phyloP scores from a whole-genome alignment of 116 monocot genomes.

The Dioscorea cayenensis region DNA sequence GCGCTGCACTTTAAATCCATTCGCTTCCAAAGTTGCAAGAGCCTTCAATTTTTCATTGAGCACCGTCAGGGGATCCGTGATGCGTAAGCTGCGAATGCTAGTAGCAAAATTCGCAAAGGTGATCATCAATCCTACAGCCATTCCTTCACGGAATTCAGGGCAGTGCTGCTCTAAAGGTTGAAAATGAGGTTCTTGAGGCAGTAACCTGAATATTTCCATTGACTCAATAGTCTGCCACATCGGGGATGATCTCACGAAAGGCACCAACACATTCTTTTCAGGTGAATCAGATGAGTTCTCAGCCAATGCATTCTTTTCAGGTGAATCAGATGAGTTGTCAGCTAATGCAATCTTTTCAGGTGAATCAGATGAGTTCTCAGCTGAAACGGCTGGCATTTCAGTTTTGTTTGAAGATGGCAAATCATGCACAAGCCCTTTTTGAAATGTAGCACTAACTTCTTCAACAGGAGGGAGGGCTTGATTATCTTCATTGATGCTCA shows the following conservation, averaged over 20 bases:
- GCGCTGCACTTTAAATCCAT: slow-evolving; percentile 35
- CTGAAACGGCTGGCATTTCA: not conserved
- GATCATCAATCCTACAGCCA: slow-evolving; percentile 44
- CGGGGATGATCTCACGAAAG: slow-evolving; percentile 26
- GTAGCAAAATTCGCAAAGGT: slow-evolving; percentile 25
- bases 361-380: not conserved
- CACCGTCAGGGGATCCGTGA: slow-evolving; percentile 15
- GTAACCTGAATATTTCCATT: slow-evolving; percentile 21
- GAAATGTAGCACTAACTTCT: slow-evolving; percentile 1
- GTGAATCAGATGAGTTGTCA: no score
- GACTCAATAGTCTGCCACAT: slow-evolving; percentile 38
- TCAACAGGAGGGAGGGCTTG: not conserved
- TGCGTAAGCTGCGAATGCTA: slow-evolving; percentile 17
- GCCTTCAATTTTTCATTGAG: slow-evolving; percentile 28
- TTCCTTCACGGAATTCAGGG: slow-evolving; percentile 32
- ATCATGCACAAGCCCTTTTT: not conserved
- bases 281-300: not conserved
- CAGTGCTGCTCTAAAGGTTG: slow-evolving; percentile 21
- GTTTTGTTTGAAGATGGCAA: not conserved
- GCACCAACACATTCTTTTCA: not conserved
- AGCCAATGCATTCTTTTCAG: not conserved
- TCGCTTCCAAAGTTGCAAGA: slow-evolving; percentile 22
- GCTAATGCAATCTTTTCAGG: no score
- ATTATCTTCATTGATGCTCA: not conserved
- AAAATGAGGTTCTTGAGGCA: slow-evolving; percentile 50